Percentiles rank a stretch among this genome's conserved stretches.
phyloP scores from a whole-genome alignment of 139 green algal species.

The Coccomyxa sp. region DNA sequence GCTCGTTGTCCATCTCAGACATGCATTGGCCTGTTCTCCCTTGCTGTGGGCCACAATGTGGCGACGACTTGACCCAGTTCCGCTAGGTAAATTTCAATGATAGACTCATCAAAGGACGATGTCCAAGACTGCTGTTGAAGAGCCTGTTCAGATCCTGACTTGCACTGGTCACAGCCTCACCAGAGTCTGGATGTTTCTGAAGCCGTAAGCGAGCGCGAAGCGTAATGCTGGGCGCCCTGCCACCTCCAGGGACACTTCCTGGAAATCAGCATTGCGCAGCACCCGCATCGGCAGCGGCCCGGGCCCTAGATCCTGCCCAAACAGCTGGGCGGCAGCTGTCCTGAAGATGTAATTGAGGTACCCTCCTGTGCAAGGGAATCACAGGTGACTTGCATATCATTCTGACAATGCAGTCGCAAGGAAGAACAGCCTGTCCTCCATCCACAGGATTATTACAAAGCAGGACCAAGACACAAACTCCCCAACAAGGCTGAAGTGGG shows the following conservation, averaged over 20 bases:
- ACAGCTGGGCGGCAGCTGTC: constrained; percentile 66
- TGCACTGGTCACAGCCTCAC: constrained; percentile 27
- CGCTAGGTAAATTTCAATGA: too few relatives aligned
- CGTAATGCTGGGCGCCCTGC: constrained; percentile 53
- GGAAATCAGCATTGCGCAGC: constrained; percentile 75
- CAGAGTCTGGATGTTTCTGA: constrained; percentile 96
- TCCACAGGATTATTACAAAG: too few relatives aligned
- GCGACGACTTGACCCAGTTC: too few relatives aligned
- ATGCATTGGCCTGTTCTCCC: too few relatives aligned
- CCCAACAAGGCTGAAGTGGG: too few relatives aligned
- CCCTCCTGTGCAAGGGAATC: constrained; percentile 54
- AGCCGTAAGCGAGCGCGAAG: constrained; percentile 85
- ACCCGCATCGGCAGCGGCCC: constrained; percentile 58
- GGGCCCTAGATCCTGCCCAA: constrained; percentile 41
- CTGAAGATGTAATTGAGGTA: constrained; percentile 82
- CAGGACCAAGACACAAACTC: too few relatives aligned
- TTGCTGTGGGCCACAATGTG: too few relatives aligned
- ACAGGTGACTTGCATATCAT: not conserved
- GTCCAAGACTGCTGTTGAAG: too few relatives aligned
- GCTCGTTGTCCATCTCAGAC: too few relatives aligned
- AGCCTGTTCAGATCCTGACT: not conserved
- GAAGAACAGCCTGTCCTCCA: not conserved
- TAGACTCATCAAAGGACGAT: too few relatives aligned
- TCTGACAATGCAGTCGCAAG: not conserved
- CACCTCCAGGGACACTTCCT: constrained; percentile 45